Evolutionary conservation across 2,329 filamentous ascomycete genomes (phyloP), one percentile per base, ranked within the genome.

Genomic region (Aspergillus awamori): DNA sequence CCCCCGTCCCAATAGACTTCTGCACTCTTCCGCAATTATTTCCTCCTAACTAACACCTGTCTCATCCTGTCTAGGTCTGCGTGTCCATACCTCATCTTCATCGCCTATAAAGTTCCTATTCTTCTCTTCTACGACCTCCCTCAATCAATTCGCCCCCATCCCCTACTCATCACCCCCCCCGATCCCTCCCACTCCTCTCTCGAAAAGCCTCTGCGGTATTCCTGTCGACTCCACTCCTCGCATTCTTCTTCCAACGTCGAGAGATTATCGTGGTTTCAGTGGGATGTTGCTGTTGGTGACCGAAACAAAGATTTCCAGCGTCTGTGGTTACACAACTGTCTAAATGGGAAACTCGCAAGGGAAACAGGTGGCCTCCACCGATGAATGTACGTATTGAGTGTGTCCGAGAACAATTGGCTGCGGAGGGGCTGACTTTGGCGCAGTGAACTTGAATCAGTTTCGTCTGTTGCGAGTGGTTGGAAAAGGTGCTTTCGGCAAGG

Each of bases 381-480:
- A 96, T 82, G 91, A 97, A 89, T 91, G 93, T 96, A 82, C 73
- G 87, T 82, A 55, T 45, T 48, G 45, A 30, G 39, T 54, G 20
- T 43, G 38, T 8, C 28, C 5, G 22, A 30, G 6, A 13, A 20
- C 10, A 6, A 3, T 22, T n/a, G 28, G 39, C 39, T 43, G 33
- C 4, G 38, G n/a, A 41, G 65, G 63, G 65, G 59, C 69, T 70
- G 57, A 70, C 57, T 17, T 62, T 51, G 56, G 52, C 47, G 60
- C 70, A 97, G 95, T 97, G 70, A 98, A 94, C 77, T 88, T 99
- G 70, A 97, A 97, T 74, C 95, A 99, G 80, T 99, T 99, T 79
- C 91, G 94, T 68, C 85, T 99, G 59, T 82, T 98, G 67, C 89
- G 95, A 74, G 95, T 99, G 65, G 95, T 99, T 69, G 95, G 95